Evolutionary conservation across 2,329 filamentous ascomycete genomes (phyloP), one percentile per base, ranked within the genome.

Genomic region (Trichoderma afroharzianum): DNA sequence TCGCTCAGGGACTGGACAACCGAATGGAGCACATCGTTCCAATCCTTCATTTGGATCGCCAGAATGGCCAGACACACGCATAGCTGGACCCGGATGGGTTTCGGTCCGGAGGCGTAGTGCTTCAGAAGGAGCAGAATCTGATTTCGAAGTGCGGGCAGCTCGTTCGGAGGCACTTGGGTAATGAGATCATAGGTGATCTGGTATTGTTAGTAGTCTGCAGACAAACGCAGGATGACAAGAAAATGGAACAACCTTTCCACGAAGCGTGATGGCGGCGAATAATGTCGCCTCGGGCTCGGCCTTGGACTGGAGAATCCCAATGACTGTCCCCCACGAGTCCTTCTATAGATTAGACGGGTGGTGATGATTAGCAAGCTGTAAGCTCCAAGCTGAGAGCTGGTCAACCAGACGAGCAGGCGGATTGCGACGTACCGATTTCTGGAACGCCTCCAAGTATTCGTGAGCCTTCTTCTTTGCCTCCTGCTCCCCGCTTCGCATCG

Each of bases 151-250:
- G 90, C 89, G 47, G 91, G 85, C 61, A 97, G 87, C 74, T 95
- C 90, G 77, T 89, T 88, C 73, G 90, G 85, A 14, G 94, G 91
- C 66, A 99, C 88, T 85, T 98, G 95, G 74, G 95, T 88, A 68
- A 83, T 88, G 68, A 98, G 89, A 83, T 99, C 96, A 82, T 97
- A 99, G 75, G 95, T 95, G 77, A 99, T 98, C 96, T 99, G 75
- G 14, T 33, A 30, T 47, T 32, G 53, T 73, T 59, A 66, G 74
- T 47, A 72, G 72, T 39, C 18, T 30, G 32, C 43, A 18, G 47
- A 28, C 26, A 57, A 39, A 30, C 7, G 18, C 14, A 18, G 3
- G 15, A 21, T 28, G 28, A 5, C 4, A 53, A 11, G 30, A 33
- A 21, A 33, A 14, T 33, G 26, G 26, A 53, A 67, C 70, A 76